Evolutionary conservation across 306 rosid genomes (phyloP).

Genomic region (Pyrus pyrifolia): DNA sequence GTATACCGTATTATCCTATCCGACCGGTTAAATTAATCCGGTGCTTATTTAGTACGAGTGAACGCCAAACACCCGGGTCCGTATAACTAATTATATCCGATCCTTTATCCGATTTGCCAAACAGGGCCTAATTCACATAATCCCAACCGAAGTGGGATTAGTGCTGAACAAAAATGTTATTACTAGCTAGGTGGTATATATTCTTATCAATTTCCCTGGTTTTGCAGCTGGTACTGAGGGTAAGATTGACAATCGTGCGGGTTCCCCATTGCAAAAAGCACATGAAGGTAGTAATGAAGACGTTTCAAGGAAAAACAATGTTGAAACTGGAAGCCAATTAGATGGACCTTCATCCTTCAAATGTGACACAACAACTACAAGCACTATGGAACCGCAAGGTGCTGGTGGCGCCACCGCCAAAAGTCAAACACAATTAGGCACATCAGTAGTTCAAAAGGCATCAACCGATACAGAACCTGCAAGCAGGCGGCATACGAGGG

Average conservation of each 20-base stretch:
- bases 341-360: neutral
- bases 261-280: neutral
- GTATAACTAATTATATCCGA: no score
- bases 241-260: neutral
- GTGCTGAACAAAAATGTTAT: no score
- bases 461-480: neutral
- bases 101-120: no score
- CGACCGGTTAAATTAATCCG: no score
- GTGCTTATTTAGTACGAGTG: no score
- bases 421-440: neutral
- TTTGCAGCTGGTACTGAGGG: neutral
- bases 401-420: neutral
- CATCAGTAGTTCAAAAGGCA: conserved; percentile 3
- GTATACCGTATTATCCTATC: no score
- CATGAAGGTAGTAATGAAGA: conserved; percentile 27
- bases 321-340: neutral
- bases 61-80: no score
- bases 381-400: neutral
- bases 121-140: no score
- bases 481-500: neutral
- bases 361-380: neutral
- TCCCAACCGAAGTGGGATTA: no score
- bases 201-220: neutral
- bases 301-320: neutral
- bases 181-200: neutral